These are phyloP conservation scores for Amauroascus verrucosus DNA, from an alignment of 2,329 filamentous ascomycete species.

Conservation along the genomic window DNA sequence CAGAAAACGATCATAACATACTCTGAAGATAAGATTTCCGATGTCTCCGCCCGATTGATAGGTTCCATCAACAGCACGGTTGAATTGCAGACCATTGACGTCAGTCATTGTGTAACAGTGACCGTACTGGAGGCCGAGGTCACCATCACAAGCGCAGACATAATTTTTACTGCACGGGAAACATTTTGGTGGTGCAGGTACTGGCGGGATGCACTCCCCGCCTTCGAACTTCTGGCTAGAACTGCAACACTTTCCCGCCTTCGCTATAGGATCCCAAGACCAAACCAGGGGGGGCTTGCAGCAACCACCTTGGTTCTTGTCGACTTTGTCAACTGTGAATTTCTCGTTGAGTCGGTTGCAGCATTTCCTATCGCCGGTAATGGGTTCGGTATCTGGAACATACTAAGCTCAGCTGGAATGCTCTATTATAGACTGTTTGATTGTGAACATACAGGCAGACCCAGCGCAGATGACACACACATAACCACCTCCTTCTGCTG, in stretches of 20 bases:
- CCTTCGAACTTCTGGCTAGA: not conserved
- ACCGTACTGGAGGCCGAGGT: constrained; percentile 9
- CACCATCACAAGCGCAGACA: constrained; percentile 8
- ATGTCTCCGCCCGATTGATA: constrained; percentile 12
- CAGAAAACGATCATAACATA: not conserved
- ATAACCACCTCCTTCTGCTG: constrained; percentile 5
- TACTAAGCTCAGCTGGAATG: not conserved
- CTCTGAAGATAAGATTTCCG: constrained; percentile 9
- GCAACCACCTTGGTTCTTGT: constrained; percentile 3
- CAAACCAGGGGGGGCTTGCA: constrained; percentile 1
- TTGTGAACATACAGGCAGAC: constrained; percentile 1
- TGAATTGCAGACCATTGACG: constrained; percentile 9
- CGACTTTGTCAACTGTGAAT: not conserved
- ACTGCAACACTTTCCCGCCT: not conserved
- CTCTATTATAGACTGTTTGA: not conserved
- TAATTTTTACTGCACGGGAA: constrained; percentile 1
- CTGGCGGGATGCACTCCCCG: not conserved
- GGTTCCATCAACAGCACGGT: constrained; percentile 7
- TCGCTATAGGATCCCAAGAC: not conserved
- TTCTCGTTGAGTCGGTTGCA: constrained; percentile 3
- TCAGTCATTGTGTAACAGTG: constrained; percentile 13
- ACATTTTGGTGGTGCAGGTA: not conserved
- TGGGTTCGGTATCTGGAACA: not conserved
- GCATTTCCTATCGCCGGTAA: constrained; percentile 2
- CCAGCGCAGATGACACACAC: constrained; percentile 6